These are phyloP conservation scores for Gigaspora rosea DNA, from an alignment of 192 early-diverging fungal genomes.

Conservation along the genomic window DNA sequence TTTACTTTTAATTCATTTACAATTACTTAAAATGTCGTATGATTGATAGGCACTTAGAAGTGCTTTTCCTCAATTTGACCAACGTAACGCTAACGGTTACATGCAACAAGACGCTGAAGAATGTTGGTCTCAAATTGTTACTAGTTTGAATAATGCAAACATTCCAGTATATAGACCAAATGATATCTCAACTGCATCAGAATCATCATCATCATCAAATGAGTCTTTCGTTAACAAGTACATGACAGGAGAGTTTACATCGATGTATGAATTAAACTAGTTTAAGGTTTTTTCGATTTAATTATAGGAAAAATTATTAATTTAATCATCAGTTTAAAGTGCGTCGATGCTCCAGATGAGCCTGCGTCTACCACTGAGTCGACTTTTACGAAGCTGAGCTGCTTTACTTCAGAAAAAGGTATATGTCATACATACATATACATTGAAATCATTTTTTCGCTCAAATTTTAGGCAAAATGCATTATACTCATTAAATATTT, in stretches of 20 bases:
- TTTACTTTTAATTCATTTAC: no score
- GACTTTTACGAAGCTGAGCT: slow-evolving; percentile 76
- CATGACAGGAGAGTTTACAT: slow-evolving; percentile 72
- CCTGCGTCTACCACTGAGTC: slow-evolving; percentile 59
- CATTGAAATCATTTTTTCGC: background rate
- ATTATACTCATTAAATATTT: background rate
- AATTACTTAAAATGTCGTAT: background rate
- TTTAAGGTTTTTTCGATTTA: background rate
- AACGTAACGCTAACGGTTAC: slow-evolving; percentile 71
- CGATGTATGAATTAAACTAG: slow-evolving; percentile 39
- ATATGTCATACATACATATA: slow-evolving; percentile 26
- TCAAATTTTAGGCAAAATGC: background rate
- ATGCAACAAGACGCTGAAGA: slow-evolving; percentile 99
- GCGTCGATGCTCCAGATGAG: slow-evolving; percentile 83
- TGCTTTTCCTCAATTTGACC: slow-evolving; percentile 86
- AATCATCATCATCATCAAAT: background rate
- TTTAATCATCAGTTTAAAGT: slow-evolving; percentile 56
- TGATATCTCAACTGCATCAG: slow-evolving; percentile 5
- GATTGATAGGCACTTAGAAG: slow-evolving; percentile 62
- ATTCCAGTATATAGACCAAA: slow-evolving; percentile 15
- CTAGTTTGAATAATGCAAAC: slow-evolving; percentile 65
- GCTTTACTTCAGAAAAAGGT: slow-evolving; percentile 55
- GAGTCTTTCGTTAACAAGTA: slow-evolving; percentile 73
- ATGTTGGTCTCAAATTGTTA: slow-evolving; percentile 89
- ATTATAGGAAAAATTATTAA: background rate